Evolutionary conservation across 345 rosid species (phyloP).

Genomic region (Lumnitzera littorea): DNA sequence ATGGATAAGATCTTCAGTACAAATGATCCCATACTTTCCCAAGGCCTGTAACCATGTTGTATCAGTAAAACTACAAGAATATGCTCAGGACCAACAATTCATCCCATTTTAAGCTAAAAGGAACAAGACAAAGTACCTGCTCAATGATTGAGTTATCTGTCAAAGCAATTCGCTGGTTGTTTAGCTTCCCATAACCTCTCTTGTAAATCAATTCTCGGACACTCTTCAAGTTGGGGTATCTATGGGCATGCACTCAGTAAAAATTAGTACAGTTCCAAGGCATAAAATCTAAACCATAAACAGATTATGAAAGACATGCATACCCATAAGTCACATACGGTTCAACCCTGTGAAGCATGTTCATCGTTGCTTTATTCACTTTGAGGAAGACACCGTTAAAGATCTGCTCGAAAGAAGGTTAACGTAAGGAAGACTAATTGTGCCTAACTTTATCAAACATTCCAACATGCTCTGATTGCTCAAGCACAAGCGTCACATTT

Average conservation of each 20-base stretch:
- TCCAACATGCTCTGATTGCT: neutral
- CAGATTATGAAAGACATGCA: neutral
- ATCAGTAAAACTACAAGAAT: too few relatives aligned
- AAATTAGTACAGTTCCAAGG: neutral
- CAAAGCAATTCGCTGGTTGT: conserved; percentile 66
- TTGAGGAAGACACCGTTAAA: conserved; percentile 90
- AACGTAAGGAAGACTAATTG: too few relatives aligned
- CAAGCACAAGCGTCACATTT: too few relatives aligned
- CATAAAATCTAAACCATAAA: neutral
- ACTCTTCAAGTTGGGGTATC: conserved; percentile 91
- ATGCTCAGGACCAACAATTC: neutral
- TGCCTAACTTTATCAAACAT: neutral
- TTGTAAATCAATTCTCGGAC: conserved; percentile 83
- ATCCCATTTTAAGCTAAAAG: neutral
- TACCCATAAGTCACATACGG: conserved; percentile 97
- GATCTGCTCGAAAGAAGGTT: conserved; percentile 35
- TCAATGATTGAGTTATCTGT: conserved; percentile 76
- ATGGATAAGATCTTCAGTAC: conserved; percentile 74
- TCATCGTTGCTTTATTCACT: conserved; percentile 86
- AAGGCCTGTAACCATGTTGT: conserved; percentile 32
- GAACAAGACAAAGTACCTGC: conserved; percentile 34
- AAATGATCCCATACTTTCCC: conserved; percentile 67
- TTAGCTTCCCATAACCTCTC: conserved; percentile 81
- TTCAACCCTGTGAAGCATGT: conserved; percentile 89
- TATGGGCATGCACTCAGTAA: conserved; percentile 11